phyloP scores from a whole-genome alignment of 176 grass and related monocot species.

The Zoysia pacifica region DNA sequence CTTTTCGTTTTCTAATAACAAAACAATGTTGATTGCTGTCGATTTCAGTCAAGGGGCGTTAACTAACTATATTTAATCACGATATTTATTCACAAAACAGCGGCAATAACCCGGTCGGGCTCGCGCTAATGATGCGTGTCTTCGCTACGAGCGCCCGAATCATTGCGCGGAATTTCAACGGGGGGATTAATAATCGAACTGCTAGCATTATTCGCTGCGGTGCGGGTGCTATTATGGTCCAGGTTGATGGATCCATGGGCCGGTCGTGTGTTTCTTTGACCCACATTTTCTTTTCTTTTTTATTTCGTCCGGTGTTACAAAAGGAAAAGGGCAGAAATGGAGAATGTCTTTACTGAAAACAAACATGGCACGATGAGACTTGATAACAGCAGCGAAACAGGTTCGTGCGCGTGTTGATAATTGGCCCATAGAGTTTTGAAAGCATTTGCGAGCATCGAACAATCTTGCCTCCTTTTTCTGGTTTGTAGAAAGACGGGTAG shows the following conservation, averaged over 20 bases:
- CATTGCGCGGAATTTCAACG: conserved; percentile 24
- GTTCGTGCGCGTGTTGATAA: not conserved
- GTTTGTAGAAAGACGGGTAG: not conserved
- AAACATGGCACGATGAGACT: not conserved
- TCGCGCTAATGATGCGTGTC: conserved; percentile 26
- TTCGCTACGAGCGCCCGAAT: conserved; percentile 17
- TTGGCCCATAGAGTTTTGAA: not conserved
- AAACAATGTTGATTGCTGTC: not conserved
- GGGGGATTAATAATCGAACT: not conserved
- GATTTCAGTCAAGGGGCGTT: conserved; percentile 1
- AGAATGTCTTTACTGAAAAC: not conserved
- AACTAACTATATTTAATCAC: not conserved
- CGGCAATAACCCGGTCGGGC: conserved; percentile 14
- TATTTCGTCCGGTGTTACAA: not conserved
- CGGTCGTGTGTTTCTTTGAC: not conserved
- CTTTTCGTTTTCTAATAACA: no score
- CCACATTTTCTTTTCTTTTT: not conserved
- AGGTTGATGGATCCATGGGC: not conserved
- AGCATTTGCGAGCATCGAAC: not conserved
- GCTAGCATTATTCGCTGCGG: conserved; percentile 14
- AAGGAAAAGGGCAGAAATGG: no score
- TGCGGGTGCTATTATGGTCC: conserved; percentile 22
- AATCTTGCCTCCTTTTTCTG: not conserved
- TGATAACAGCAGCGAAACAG: not conserved
- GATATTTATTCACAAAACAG: not conserved